phyloP scores from a whole-genome alignment of 179 eudicot species.

The Silene vulgaris region DNA sequence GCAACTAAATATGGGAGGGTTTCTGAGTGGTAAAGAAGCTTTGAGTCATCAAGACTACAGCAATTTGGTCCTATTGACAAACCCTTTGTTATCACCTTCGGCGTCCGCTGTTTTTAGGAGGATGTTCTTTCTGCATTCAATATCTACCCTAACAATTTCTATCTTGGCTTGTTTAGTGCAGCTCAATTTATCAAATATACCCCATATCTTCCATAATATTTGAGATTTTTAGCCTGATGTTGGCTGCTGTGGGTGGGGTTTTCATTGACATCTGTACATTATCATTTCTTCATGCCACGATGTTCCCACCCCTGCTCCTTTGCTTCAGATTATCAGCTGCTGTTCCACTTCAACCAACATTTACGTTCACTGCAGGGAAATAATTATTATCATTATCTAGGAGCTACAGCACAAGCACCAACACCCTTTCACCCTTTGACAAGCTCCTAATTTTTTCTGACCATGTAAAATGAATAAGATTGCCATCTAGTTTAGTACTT shows the following conservation, averaged over 20 bases:
- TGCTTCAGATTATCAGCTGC: conserved; percentile 6
- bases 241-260: neutral
- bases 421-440: conserved; percentile 12
- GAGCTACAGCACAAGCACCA: neutral
- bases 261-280: neutral
- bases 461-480: neutral
- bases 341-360: neutral
- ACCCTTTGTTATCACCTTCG: too few relatives aligned
- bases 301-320: neutral
- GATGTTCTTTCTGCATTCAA: neutral
- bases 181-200: too few relatives aligned
- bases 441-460: neutral
- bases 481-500: neutral
- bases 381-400: neutral
- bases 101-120: neutral
- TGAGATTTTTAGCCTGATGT: too few relatives aligned
- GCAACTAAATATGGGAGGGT: neutral
- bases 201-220: too few relatives aligned
- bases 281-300: neutral
- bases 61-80: neutral
- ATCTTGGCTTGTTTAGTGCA: too few relatives aligned
- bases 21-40: neutral
- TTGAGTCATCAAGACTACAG: conserved; percentile 5
- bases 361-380: conserved; percentile 1
- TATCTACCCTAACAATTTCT: neutral